Evolutionary conservation across 2,329 filamentous ascomycete genomes (phyloP).

Genomic region (Capronia coronata): DNA sequence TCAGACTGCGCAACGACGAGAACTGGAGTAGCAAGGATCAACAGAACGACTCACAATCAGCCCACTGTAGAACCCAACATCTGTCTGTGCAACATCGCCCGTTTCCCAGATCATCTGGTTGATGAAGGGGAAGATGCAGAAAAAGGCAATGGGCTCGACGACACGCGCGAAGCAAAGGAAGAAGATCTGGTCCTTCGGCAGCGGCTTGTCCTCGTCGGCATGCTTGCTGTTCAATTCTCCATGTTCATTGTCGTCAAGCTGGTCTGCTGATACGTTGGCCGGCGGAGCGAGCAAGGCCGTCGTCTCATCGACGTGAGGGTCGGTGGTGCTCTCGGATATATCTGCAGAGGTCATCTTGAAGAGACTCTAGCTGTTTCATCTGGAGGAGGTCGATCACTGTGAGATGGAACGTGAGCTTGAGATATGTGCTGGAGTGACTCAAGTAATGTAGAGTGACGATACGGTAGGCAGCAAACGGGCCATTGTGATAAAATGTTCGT

Average conservation of each 20-base stretch:
- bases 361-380: background rate
- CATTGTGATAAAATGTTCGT: no score
- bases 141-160: slow-evolving; percentile 74
- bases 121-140: slow-evolving; percentile 74
- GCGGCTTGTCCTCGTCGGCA: slow-evolving; percentile 32
- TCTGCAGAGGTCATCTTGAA: slow-evolving; percentile 14
- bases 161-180: slow-evolving; percentile 67
- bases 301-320: slow-evolving; percentile 18
- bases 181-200: slow-evolving; percentile 61
- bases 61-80: slow-evolving; percentile 74
- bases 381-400: no score
- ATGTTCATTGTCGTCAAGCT: background rate
- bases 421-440: no score
- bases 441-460: no score
- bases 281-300: slow-evolving; percentile 19
- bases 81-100: slow-evolving; percentile 54
- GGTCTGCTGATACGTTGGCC: background rate
- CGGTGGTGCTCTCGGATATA: slow-evolving; percentile 6
- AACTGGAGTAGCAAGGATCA: background rate
- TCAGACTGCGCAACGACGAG: background rate
- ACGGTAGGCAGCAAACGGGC: no score
- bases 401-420: no score
- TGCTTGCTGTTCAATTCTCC: background rate
- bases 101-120: slow-evolving; percentile 67
- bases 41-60: slow-evolving; percentile 55